phyloP scores from a whole-genome alignment of 768 basidiomycete species.

The Agaricus bisporus region DNA sequence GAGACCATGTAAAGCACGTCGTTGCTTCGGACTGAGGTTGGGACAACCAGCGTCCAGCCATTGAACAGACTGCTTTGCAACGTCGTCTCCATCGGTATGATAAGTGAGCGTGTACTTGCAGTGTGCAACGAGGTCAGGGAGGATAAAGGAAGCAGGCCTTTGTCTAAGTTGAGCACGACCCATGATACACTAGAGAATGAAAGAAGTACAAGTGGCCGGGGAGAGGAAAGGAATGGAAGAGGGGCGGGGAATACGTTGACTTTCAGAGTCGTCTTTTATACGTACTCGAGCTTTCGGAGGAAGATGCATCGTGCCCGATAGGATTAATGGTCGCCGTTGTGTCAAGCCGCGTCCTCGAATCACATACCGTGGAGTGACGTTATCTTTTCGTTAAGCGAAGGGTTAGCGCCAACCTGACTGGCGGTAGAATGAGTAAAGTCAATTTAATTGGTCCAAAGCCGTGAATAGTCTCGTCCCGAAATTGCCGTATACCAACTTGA shows the following conservation, averaged over 20 bases:
- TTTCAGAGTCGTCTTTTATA: constrained; percentile 4
- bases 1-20: constrained; percentile 46
- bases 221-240: neutral
- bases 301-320: no score
- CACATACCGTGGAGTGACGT: no score
- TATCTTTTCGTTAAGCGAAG: no score
- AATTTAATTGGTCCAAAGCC: no score
- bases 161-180: constrained; percentile 1
- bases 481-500: no score
- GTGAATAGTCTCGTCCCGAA: no score
- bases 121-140: constrained; percentile 50
- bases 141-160: constrained; percentile 34
- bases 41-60: constrained; percentile 47
- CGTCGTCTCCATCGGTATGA: constrained; percentile 37
- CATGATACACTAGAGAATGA: constrained; percentile 5
- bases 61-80: constrained; percentile 39
- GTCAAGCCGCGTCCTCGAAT: no score
- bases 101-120: constrained; percentile 41
- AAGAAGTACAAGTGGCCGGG: neutral
- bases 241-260: neutral
- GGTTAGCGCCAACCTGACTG: no score
- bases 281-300: neutral
- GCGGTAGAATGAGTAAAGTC: no score
- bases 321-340: no score
- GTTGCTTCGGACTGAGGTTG: constrained; percentile 36